Base-by-base conservation (phyloP, 805 yeast species). In the Pichia heedii region DNA sequence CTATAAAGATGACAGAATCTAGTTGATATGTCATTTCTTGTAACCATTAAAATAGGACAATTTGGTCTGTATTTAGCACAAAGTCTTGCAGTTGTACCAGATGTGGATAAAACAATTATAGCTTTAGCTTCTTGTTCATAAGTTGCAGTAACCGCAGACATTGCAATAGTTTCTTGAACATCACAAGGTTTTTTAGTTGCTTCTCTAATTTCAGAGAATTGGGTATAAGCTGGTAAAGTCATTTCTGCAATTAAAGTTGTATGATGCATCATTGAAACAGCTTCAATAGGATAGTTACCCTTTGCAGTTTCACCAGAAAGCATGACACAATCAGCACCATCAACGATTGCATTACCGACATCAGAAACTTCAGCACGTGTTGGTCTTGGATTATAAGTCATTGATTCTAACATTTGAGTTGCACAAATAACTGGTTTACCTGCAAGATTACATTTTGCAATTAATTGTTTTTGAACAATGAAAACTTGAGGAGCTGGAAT, bases 291-390 rank as follows among this genome's bases (percentile, higher is more conserved):
- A 77, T 93, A 93, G 77, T 81, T 80, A 76, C 98, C 98, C 81
- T 93, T 93, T 63, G 98, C 98, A 60, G 98, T 93, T 76, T 93
- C 98, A 68, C 98, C 98, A 46, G 95, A 84, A 67, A 93, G 79
- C 98, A 93, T 93, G 66, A 93, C 97, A 84, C 98, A 93, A 76
- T 93, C 98, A 62, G 97, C 97, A 73, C 98, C 98, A 65, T 93
- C 98, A 66, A 93, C 78, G 55, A 93, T 85, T 58, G 98, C 98
- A 71, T 93, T 93, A 73, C 98, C 98, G 53, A 93, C 98, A 69
- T 93, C 98, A 45, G 95, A 83, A 50, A 93, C 98, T 75, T 93
- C 98, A 57, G 98, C 98, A 76, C 98, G 85, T 67, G 98, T 93
- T 71, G 98, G 98, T 73, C 98, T 84, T 69, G 98, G 98, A 84